Evolutionary conservation across 345 rosid species (phyloP).

Genomic region (Conringia planisiliqua): DNA sequence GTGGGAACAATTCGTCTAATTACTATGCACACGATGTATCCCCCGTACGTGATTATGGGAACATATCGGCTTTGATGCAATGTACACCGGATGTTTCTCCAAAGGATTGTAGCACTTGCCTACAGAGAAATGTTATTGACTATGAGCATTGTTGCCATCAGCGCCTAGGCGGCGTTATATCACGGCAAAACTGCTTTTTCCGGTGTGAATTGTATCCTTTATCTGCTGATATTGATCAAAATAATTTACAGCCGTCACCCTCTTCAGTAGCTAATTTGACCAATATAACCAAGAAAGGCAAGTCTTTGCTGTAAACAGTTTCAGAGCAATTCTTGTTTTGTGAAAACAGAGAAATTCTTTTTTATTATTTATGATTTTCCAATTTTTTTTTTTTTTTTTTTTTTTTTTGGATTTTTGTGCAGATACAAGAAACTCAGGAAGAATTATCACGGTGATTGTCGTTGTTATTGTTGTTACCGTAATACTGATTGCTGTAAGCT

Average conservation of each 20-base stretch:
- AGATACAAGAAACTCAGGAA: not conserved
- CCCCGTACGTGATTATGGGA: not conserved
- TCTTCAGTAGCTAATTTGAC: not conserved
- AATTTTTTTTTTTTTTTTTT: not conserved
- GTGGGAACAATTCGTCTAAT: not conserved
- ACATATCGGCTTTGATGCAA: constrained; percentile 27
- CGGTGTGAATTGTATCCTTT: constrained; percentile 24
- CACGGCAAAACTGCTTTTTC: constrained; percentile 25
- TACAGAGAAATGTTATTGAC: not conserved
- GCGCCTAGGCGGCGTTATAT: not conserved
- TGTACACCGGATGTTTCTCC: constrained; percentile 37
- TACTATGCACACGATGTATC: not conserved
- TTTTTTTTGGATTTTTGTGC: not conserved
- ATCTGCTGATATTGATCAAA: not conserved
- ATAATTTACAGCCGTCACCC: not conserved
- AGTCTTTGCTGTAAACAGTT: not conserved
- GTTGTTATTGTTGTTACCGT: not conserved
- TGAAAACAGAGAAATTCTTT: not conserved
- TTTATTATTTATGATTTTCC: not conserved
- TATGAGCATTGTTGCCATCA: constrained; percentile 7
- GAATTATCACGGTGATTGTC: constrained; percentile 1
- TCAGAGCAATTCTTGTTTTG: not conserved
- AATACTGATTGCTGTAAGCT: constrained; percentile 5
- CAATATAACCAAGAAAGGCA: not conserved
- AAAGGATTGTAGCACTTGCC: constrained; percentile 20